A percentile compares a stretch with the other conserved stretches of the same genome.
These are phyloP conservation scores for Scheffersomyces segobiensis DNA, from an alignment of 1,139 yeast genomes.

Conservation along the genomic window DNA sequence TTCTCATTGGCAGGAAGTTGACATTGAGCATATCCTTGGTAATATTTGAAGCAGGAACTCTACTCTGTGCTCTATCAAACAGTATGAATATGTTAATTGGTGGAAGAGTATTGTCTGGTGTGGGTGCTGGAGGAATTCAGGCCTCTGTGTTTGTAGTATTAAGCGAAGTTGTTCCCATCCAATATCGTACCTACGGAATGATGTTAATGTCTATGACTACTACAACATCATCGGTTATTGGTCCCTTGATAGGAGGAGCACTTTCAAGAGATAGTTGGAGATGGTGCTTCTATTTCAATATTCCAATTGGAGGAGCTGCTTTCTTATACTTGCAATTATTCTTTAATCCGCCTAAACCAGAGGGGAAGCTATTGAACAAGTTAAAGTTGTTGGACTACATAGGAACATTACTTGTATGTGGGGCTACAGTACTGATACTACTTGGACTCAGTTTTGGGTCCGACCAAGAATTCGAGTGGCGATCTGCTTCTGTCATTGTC, in stretches of 20 bases:
- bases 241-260: conserved; percentile 28
- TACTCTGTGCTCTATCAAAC: conserved; percentile 12
- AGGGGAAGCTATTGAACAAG: conserved; percentile 6
- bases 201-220: conserved; percentile 19
- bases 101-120: conserved; percentile 15
- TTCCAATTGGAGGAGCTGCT: conserved; percentile 25
- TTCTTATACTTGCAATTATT: conserved; percentile 12
- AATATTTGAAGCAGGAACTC: conserved; percentile 15
- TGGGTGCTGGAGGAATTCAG: conserved; percentile 17
- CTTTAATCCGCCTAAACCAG: conserved; percentile 19
- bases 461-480: conserved; percentile 16
- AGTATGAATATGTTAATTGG: conserved; percentile 17
- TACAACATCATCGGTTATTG: conserved; percentile 22
- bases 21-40: conserved; percentile 12
- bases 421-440: conserved; percentile 18
- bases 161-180: conserved; percentile 22
- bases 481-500: conserved; percentile 17
- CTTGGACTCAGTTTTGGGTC: conserved; percentile 20
- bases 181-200: conserved; percentile 17
- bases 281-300: conserved; percentile 28
- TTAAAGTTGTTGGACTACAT: conserved; percentile 14
- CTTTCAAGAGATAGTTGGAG: conserved; percentile 23
- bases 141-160: conserved; percentile 14
- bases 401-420: conserved; percentile 15
- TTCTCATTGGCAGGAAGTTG: conserved; percentile 15